Conservation (phyloP, 164 flowering plant genomes). For the Aristolochia fimbriata region DNA sequence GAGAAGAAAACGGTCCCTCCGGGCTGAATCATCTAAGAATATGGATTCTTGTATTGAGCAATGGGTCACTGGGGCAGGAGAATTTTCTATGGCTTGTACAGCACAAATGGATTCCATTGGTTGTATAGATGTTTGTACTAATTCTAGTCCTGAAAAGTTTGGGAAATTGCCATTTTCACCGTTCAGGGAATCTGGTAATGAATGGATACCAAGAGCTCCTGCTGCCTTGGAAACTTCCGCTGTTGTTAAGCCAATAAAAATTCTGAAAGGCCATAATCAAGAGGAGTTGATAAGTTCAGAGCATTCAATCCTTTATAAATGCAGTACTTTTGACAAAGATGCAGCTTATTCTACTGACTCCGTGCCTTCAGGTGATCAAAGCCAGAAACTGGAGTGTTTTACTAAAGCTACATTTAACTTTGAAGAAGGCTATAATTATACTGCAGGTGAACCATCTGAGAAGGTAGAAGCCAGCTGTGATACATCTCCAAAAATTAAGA, state of each 20-base stretch:
- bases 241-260: neutral
- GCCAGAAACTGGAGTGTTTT: no score
- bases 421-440: neutral
- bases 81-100: slow-evolving; percentile 3
- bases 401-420: no score
- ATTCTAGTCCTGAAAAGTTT: slow-evolving; percentile 1
- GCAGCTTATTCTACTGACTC: neutral
- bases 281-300: neutral
- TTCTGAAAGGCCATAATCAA: neutral
- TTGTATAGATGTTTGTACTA: neutral
- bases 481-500: slow-evolving; percentile 7
- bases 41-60: slow-evolving; percentile 15
- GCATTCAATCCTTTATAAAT: neutral
- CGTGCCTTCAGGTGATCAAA: neutral
- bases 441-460: slow-evolving; percentile 3
- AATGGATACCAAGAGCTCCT: slow-evolving; percentile 5
- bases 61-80: slow-evolving; percentile 4
- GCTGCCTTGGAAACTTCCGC: slow-evolving; percentile 1
- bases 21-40: slow-evolving; percentile 30
- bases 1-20: slow-evolving; percentile 63
- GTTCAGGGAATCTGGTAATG: slow-evolving; percentile 5
- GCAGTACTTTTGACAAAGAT: slow-evolving; percentile 3
- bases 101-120: no score
- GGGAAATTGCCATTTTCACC: slow-evolving; percentile 6
- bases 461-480: slow-evolving; percentile 5